Evolutionary conservation across 768 basidiomycete species (phyloP).

Genomic region (Podaxis carcinomalis): DNA sequence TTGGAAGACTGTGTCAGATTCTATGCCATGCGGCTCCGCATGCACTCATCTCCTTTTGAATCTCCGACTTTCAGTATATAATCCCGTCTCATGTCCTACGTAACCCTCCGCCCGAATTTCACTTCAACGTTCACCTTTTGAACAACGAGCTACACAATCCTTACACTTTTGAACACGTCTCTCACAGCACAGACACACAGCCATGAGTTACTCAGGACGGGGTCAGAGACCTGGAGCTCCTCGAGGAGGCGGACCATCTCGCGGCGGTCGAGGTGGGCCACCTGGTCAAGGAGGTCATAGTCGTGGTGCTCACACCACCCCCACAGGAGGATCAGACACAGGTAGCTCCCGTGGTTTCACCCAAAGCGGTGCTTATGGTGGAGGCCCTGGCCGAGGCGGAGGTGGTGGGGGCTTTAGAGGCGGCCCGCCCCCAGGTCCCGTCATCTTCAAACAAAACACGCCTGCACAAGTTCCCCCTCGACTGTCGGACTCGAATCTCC

Average conservation of each 20-base stretch:
- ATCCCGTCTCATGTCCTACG: too few relatives aligned
- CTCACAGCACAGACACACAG: background rate
- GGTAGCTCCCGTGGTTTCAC: background rate
- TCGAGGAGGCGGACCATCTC: constrained; percentile 23
- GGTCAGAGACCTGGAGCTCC: constrained; percentile 11
- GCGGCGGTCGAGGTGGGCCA: constrained; percentile 18
- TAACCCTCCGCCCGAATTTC: too few relatives aligned
- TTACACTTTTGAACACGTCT: too few relatives aligned
- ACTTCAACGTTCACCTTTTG: too few relatives aligned
- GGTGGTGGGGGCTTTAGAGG: constrained; percentile 11
- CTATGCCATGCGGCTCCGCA: too few relatives aligned
- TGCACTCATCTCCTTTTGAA: too few relatives aligned
- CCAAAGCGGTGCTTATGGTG: background rate
- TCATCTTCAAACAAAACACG: constrained; percentile 31
- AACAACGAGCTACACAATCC: too few relatives aligned
- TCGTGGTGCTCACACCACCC: constrained; percentile 8
- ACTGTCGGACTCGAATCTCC: constrained; percentile 27
- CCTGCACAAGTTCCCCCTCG: constrained; percentile 31
- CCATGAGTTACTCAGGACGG: constrained; percentile 20
- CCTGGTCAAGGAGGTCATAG: constrained; percentile 11
- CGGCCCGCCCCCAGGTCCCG: constrained; percentile 23
- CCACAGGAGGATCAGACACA: constrained; percentile 3
- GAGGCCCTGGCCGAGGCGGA: background rate
- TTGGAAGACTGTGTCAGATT: too few relatives aligned
- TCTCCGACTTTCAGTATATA: too few relatives aligned